Base-by-base conservation (phyloP, 2,329 filamentous ascomycete species). In the Ceratocystiopsis minuta region DNA sequence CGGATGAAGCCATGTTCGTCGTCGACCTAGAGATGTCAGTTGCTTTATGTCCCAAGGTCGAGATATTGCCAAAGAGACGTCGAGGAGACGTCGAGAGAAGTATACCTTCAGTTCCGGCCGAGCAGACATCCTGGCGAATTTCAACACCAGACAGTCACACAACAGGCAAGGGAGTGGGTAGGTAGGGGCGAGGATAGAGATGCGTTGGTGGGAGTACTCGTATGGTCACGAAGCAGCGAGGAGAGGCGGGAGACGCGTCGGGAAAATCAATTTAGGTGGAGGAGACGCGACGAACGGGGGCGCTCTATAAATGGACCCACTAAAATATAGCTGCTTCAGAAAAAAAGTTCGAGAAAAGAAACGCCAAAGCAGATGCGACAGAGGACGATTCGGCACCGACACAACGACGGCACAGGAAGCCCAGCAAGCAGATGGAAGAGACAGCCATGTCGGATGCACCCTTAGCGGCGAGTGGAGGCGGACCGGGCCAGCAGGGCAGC, bases 1-100 rank as follows among this genome's bases (percentile, higher is more conserved):
- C 80, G 84, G 63, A 96, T 95, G 67, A 98, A 98, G 51, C 88
- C 86, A 55, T 80, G 78, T 66, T 98, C 90, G 57, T 98, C 90
- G 55, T 98, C 92, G 57, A 96, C 84, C 81, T 87, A 34, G 15
- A 34, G 12, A 10, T 28, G 24, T 28, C 24, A 28, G 24, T 28
- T 28, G 24, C 24, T 28, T 6, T 20, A 4, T 6, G 24, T 28
- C 5, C n/a, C n/a, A n/a, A n/a, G n/a, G n/a, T n/a, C n/a, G n/a
- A n/a, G n/a, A n/a, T n/a, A n/a, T n/a, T n/a, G n/a, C n/a, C n/a
- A n/a, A 15, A 5, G 24, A 17, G n/a, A 37, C 15, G 12, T 28
- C 2, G 17, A 45, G 28, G n/a, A 32, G 24, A 14, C 14, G 16
- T 6, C 5, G 11, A 17, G 13, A 5, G 44, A 35, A 45, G 39